phyloP scores from a whole-genome alignment of 2,329 filamentous ascomycete species.

The Plenodomus lindquistii region DNA sequence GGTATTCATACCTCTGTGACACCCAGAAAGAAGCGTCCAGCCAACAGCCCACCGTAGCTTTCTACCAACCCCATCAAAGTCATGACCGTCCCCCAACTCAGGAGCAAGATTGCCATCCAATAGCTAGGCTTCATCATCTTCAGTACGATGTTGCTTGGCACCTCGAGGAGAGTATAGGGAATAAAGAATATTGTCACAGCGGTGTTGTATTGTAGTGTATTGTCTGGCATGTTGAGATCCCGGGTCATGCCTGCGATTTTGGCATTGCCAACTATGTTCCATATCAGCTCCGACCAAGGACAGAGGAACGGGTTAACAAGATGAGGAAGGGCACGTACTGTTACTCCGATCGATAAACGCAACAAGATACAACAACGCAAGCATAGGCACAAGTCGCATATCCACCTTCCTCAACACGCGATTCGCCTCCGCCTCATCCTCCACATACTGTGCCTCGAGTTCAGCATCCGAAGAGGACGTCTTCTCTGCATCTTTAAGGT shows the following conservation, averaged over 20 bases:
- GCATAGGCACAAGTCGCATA: conserved; percentile 33
- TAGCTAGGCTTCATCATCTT: conserved; percentile 47
- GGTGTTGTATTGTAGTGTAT: conserved; percentile 43
- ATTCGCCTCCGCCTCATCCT: conserved; percentile 32
- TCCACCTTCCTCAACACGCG: conserved; percentile 43
- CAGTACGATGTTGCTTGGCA: conserved; percentile 48
- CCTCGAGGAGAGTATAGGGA: conserved; percentile 44
- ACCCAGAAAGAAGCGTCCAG: conserved; percentile 50
- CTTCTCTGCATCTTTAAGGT: conserved; percentile 29
- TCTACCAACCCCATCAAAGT: conserved; percentile 50
- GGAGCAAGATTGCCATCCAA: conserved; percentile 48
- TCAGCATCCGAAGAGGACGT: conserved; percentile 23
- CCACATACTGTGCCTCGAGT: conserved; percentile 29
- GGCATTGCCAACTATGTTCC: conserved; percentile 43
- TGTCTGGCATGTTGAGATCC: conserved; percentile 43
- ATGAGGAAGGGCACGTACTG: conserved; percentile 19
- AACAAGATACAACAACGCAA: conserved; percentile 41
- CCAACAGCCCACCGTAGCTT: conserved; percentile 54
- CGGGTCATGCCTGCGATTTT: conserved; percentile 47
- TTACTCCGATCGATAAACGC: conserved; percentile 41
- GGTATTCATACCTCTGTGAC: conserved; percentile 40
- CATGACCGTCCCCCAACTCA: conserved; percentile 49
- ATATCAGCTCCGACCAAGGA: conserved; percentile 5
- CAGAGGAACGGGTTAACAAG: neutral
- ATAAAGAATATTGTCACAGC: conserved; percentile 49